Evolutionary conservation across 495 filamentous ascomycete species (phyloP).

Genomic region (Penicillium nucicola): DNA sequence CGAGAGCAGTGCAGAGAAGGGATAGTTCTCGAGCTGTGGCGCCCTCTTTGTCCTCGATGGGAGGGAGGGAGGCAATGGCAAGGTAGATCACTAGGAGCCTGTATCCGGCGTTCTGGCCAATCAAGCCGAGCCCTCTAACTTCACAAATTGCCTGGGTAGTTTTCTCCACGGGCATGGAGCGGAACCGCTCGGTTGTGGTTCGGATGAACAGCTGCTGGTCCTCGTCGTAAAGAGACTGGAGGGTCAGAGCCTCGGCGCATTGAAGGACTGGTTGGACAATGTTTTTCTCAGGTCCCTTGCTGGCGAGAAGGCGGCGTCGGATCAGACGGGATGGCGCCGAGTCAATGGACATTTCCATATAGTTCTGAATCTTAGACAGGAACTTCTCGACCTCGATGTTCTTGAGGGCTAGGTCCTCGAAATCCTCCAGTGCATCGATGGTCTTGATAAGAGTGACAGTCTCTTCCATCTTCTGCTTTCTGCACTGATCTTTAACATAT

Average conservation of each 20-base stretch:
- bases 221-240: conserved; percentile 39
- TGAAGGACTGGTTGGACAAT: conserved; percentile 32
- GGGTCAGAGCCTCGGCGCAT: conserved; percentile 35
- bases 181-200: conserved; percentile 36
- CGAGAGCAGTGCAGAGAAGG: conserved; percentile 29
- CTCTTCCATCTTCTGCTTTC: conserved; percentile 39
- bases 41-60: conserved; percentile 41
- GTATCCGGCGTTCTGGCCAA: conserved; percentile 27
- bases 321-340: conserved; percentile 35
- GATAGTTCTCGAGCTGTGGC: conserved; percentile 34
- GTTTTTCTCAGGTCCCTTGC: conserved; percentile 27
- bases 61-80: conserved; percentile 29
- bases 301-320: conserved; percentile 37
- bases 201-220: conserved; percentile 43
- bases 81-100: conserved; percentile 38
- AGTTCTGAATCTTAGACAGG: conserved; percentile 36
- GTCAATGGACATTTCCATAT: conserved; percentile 38
- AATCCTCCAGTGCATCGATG: conserved; percentile 44
- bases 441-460: conserved; percentile 42
- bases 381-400: conserved; percentile 39
- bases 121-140: conserved; percentile 32
- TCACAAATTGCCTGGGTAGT: conserved; percentile 31
- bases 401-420: conserved; percentile 38
- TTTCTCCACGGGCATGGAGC: conserved; percentile 27
- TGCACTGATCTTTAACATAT: conserved; percentile 38